A percentile compares a stretch with the other conserved stretches of the same genome.
phyloP scores from a whole-genome alignment of 2,329 filamentous ascomycete species.

The Pochonia chlamydosporia region DNA sequence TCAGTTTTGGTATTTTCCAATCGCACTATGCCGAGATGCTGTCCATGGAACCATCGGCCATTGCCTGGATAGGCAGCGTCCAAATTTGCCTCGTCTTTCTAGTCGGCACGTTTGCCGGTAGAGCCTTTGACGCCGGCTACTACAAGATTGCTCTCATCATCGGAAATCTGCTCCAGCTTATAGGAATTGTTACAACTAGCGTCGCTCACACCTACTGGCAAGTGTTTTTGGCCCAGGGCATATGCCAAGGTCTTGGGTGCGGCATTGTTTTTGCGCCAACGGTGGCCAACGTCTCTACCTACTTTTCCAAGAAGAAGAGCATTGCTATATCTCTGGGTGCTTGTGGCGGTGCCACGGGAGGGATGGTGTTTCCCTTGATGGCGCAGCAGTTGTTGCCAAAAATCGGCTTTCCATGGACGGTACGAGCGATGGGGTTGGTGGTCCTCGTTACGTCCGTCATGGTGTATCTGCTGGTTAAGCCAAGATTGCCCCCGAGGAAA shows the following conservation, averaged over 20 bases:
- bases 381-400: slow-evolving; percentile 49
- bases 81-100: slow-evolving; percentile 37
- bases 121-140: slow-evolving; percentile 36
- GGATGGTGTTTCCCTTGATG: slow-evolving; percentile 57
- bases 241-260: slow-evolving; percentile 51
- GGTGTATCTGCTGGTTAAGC: slow-evolving; percentile 35
- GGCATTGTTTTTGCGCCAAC: slow-evolving; percentile 50
- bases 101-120: slow-evolving; percentile 34
- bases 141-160: slow-evolving; percentile 24
- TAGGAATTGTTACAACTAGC: slow-evolving; percentile 41
- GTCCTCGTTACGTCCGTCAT: slow-evolving; percentile 40
- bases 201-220: slow-evolving; percentile 39
- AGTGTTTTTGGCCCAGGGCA: slow-evolving; percentile 45
- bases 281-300: slow-evolving; percentile 50
- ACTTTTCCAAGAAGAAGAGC: slow-evolving; percentile 53
- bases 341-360: slow-evolving; percentile 55
- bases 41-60: slow-evolving; percentile 24
- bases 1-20: slow-evolving; percentile 33
- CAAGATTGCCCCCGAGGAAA: slow-evolving; percentile 41
- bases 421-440: slow-evolving; percentile 56
- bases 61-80: slow-evolving; percentile 45
- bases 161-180: slow-evolving; percentile 35
- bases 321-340: slow-evolving; percentile 56
- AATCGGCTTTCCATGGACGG: slow-evolving; percentile 60
- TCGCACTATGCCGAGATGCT: slow-evolving; percentile 31